Conservation (phyloP, 2,329 filamentous ascomycete species). For the Fusarium tjaetaba region DNA sequence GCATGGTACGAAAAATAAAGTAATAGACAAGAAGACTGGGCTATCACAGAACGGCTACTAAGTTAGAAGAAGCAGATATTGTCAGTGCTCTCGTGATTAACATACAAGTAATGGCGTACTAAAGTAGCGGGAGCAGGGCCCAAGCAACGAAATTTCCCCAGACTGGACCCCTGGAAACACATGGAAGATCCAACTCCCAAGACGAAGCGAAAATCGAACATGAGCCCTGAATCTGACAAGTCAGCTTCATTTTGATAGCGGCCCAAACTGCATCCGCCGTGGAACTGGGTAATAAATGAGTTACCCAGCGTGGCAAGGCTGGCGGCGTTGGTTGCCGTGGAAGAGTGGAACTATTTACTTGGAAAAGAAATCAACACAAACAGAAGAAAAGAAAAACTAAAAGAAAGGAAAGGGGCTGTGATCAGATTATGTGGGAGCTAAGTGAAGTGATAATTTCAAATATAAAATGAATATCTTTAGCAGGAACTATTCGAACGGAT, state of each 20-base stretch:
- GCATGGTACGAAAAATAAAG: neutral
- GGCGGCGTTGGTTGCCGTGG: slow-evolving; percentile 39
- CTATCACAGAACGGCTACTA: neutral
- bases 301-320: slow-evolving; percentile 39
- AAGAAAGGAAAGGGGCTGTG: slow-evolving; percentile 14
- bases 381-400: slow-evolving; percentile 26
- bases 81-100: slow-evolving; percentile 8
- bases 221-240: slow-evolving; percentile 25
- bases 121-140: slow-evolving; percentile 11
- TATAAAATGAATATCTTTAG: slow-evolving; percentile 15
- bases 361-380: slow-evolving; percentile 37
- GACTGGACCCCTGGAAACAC: slow-evolving; percentile 29
- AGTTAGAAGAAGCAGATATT: neutral
- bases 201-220: slow-evolving; percentile 13
- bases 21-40: neutral
- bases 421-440: slow-evolving; percentile 20
- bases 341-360: slow-evolving; percentile 44
- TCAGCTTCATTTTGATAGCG: slow-evolving; percentile 18
- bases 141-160: slow-evolving; percentile 18
- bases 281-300: slow-evolving; percentile 38
- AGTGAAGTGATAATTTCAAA: slow-evolving; percentile 8
- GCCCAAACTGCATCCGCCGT: slow-evolving; percentile 27
- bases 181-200: slow-evolving; percentile 13
- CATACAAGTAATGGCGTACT: neutral
- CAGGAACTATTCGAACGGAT: neutral